phyloP scores from a whole-genome alignment of 2,329 filamentous ascomycete genomes.

The Claviceps purpurea region DNA sequence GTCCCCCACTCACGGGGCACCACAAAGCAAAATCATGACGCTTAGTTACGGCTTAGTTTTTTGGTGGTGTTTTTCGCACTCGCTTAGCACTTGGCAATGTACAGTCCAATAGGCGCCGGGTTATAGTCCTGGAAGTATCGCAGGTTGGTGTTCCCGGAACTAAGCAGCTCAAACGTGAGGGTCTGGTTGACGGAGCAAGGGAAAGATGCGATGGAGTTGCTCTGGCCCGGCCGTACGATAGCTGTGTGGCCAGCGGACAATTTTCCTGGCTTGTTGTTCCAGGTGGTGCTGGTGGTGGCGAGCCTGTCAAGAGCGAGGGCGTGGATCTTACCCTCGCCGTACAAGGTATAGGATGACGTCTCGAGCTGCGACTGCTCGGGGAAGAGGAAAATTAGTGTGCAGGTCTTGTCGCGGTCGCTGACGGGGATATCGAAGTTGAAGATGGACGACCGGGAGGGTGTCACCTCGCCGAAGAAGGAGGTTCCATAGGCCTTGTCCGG shows the following conservation, averaged over 20 bases:
- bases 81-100: conserved; percentile 20
- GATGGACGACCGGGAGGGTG: conserved; percentile 38
- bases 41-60: neutral
- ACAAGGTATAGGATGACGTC: conserved; percentile 40
- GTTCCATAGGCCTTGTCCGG: conserved; percentile 40
- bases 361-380: conserved; percentile 41
- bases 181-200: conserved; percentile 39
- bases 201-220: conserved; percentile 39
- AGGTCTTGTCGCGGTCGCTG: conserved; percentile 40
- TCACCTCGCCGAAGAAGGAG: conserved; percentile 41
- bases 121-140: conserved; percentile 54
- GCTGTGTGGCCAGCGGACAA: conserved; percentile 28
- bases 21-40: neutral
- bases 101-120: conserved; percentile 28
- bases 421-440: conserved; percentile 57
- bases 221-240: conserved; percentile 37
- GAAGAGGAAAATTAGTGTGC: conserved; percentile 52
- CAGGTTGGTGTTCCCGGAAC: conserved; percentile 34
- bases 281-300: conserved; percentile 38
- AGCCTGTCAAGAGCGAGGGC: conserved; percentile 34
- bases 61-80: neutral
- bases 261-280: conserved; percentile 32
- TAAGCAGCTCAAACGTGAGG: conserved; percentile 37
- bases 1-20: neutral
- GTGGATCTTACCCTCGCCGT: conserved; percentile 35